A percentile compares a stretch with the other conserved stretches of the same genome.
Conservation (phyloP, 306 rosid species). For the Cucurbita argyrosperma region DNA sequence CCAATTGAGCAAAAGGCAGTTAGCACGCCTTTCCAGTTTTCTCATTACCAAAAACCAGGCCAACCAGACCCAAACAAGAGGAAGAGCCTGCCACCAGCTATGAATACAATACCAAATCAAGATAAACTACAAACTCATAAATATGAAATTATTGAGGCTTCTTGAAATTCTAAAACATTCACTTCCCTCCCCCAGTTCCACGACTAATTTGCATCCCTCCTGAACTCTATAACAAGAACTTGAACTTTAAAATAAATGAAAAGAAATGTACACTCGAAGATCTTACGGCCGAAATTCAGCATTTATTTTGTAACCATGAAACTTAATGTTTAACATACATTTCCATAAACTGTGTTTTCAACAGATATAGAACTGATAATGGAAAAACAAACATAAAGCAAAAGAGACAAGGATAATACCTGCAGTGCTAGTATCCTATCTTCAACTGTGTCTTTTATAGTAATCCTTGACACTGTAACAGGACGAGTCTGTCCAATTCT, state of each 20-base stretch:
- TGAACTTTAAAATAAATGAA: neutral
- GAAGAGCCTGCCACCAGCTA: neutral
- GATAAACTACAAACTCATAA: neutral
- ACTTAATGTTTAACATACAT: neutral
- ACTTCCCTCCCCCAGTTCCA: neutral
- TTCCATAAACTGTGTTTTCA: neutral
- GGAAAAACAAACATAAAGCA: neutral
- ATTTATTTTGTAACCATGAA: neutral
- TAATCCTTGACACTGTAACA: slow-evolving; percentile 80
- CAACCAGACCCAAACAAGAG: neutral
- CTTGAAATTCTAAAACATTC: neutral
- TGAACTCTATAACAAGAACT: neutral
- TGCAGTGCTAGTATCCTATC: slow-evolving; percentile 88
- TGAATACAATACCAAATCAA: neutral
- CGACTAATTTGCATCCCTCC: neutral
- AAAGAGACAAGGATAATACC: slow-evolving; percentile 28
- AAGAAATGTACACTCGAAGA: neutral
- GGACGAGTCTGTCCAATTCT: slow-evolving; percentile 98
- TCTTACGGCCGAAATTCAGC: neutral
- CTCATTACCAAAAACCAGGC: neutral
- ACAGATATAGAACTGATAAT: neutral
- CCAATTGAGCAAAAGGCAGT: neutral
- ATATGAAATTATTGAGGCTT: neutral
- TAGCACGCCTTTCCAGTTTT: neutral
- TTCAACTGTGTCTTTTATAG: slow-evolving; percentile 83